Percentiles rank a stretch among this genome's conserved stretches.
These are phyloP conservation scores for Alternaria tenuissima DNA, from an alignment of 2,329 filamentous ascomycete species.

Conservation along the genomic window DNA sequence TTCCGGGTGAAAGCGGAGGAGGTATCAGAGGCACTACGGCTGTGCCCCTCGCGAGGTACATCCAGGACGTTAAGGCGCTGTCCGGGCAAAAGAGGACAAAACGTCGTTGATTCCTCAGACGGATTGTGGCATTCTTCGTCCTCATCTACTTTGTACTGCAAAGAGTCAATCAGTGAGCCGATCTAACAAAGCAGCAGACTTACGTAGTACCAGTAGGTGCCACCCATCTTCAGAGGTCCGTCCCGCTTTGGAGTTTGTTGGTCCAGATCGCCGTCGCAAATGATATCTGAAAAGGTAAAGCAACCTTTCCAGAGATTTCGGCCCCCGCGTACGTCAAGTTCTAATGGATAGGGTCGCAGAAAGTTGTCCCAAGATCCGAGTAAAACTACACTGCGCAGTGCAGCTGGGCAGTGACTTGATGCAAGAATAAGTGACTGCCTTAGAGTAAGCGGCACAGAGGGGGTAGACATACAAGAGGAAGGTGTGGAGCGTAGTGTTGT, in stretches of 20 bases:
- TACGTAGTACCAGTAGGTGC: slow-evolving; percentile 96
- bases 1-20: slow-evolving; percentile 79
- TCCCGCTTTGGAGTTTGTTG: slow-evolving; percentile 65
- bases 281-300: slow-evolving; percentile 84
- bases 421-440: slow-evolving; percentile 31
- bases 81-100: slow-evolving; percentile 86
- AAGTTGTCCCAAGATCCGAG: slow-evolving; percentile 98
- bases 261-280: slow-evolving; percentile 74
- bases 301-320: slow-evolving; percentile 85
- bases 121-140: slow-evolving; percentile 79
- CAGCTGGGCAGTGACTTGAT: slow-evolving; percentile 46
- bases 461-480: slow-evolving; percentile 58
- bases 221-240: slow-evolving; percentile 89
- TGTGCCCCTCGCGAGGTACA: slow-evolving; percentile 72
- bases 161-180: slow-evolving; percentile 22
- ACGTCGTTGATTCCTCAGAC: slow-evolving; percentile 74
- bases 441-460: slow-evolving; percentile 23
- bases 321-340: slow-evolving; percentile 78
- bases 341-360: slow-evolving; percentile 77
- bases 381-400: slow-evolving; percentile 75
- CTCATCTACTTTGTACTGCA: slow-evolving; percentile 84
- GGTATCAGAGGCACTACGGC: slow-evolving; percentile 71
- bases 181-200: slow-evolving; percentile 48
- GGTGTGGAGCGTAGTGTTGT: slow-evolving; percentile 69
- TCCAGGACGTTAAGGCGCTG: slow-evolving; percentile 86